Conservation (phyloP, 2,329 filamentous ascomycete genomes). For the Monilinia polystroma region DNA sequence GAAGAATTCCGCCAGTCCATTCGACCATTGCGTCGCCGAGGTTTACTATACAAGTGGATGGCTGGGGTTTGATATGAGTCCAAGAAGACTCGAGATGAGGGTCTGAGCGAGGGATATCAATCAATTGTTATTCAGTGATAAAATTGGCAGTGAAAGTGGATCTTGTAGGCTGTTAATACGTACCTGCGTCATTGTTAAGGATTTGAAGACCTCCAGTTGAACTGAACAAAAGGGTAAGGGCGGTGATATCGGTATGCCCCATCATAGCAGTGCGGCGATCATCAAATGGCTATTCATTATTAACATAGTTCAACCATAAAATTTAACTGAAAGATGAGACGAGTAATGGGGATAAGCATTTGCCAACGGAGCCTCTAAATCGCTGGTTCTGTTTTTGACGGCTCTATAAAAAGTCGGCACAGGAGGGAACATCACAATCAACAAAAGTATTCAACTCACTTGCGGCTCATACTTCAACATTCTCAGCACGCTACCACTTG, state of each 20-base stretch:
- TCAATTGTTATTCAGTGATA: background rate
- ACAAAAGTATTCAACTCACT: background rate
- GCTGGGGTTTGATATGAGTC: slow-evolving; percentile 39
- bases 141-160: too few species aligned
- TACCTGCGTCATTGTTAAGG: slow-evolving; percentile 36
- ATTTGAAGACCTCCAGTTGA: slow-evolving; percentile 42
- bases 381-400: too few species aligned
- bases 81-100: slow-evolving; percentile 34
- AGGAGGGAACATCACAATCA: too few species aligned
- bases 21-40: slow-evolving; percentile 41
- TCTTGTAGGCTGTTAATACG: slow-evolving; percentile 32
- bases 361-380: too few species aligned
- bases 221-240: slow-evolving; percentile 26
- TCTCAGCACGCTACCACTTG: slow-evolving; percentile 9
- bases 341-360: too few species aligned
- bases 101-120: background rate
- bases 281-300: background rate
- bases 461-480: slow-evolving; percentile 16
- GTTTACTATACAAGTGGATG: slow-evolving; percentile 40
- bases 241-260: slow-evolving; percentile 16
- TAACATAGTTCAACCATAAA: background rate
- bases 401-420: too few species aligned
- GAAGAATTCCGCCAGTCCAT: slow-evolving; percentile 36
- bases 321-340: too few species aligned
- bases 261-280: slow-evolving; percentile 19